Evolutionary conservation across 2,329 filamentous ascomycete species (phyloP).

Genomic region (Coniochaeta sp.): DNA sequence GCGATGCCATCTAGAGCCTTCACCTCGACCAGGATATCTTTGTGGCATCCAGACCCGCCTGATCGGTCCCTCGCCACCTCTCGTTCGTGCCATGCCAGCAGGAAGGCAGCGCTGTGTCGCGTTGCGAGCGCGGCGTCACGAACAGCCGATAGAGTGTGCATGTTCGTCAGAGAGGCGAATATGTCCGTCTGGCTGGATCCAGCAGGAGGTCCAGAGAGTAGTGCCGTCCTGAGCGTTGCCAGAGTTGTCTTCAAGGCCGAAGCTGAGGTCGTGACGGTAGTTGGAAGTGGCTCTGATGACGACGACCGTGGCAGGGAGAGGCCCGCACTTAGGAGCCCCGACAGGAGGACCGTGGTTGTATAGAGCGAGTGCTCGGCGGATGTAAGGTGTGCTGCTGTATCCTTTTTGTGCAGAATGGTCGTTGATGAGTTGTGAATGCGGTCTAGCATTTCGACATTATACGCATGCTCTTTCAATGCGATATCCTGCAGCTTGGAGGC

Average conservation of each 20-base stretch:
- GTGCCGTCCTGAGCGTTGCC: slow-evolving; percentile 7
- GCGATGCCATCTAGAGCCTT: slow-evolving; percentile 20
- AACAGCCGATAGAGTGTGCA: slow-evolving; percentile 27
- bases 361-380: slow-evolving; percentile 34
- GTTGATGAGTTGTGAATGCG: slow-evolving; percentile 34
- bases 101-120: slow-evolving; percentile 21
- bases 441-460: slow-evolving; percentile 31
- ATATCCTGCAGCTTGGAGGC: slow-evolving; percentile 28
- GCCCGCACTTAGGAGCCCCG: slow-evolving; percentile 15
- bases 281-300: neutral
- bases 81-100: slow-evolving; percentile 21
- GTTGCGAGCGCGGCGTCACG: slow-evolving; percentile 26
- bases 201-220: slow-evolving; percentile 1
- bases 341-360: slow-evolving; percentile 32
- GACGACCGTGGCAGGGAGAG: slow-evolving; percentile 9
- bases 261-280: slow-evolving; percentile 9
- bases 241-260: slow-evolving; percentile 11
- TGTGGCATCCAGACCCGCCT: slow-evolving; percentile 21
- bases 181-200: slow-evolving; percentile 6
- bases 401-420: slow-evolving; percentile 24
- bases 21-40: slow-evolving; percentile 23
- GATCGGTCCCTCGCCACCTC: slow-evolving; percentile 23
- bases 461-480: slow-evolving; percentile 33
- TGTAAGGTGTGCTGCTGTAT: slow-evolving; percentile 25
- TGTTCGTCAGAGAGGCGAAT: slow-evolving; percentile 20